Conservation (phyloP, 768 basidiomycete species). For the Mrakia gelida region DNA sequence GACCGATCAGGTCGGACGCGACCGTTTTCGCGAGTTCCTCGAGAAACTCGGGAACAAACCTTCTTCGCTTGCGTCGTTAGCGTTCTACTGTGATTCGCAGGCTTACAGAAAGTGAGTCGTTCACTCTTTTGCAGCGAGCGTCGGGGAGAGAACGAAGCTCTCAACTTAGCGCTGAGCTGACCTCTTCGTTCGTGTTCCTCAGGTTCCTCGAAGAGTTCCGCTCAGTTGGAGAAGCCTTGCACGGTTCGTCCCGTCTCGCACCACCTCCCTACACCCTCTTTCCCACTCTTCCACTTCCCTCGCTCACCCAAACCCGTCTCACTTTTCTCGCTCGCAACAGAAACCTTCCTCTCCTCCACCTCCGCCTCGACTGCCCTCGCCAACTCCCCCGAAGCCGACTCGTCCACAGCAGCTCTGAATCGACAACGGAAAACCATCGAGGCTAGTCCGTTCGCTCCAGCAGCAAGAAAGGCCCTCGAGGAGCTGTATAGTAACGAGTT, state of each 20-base stretch:
- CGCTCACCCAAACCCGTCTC: not conserved
- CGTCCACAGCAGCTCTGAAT: not conserved
- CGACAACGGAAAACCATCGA: not conserved
- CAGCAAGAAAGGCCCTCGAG: not conserved
- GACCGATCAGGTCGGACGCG: not conserved
- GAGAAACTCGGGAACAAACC: not conserved
- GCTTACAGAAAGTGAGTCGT: conserved; percentile 1
- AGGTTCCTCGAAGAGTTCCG: conserved; percentile 5
- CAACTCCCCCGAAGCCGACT: not conserved
- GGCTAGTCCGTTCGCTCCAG: conserved; percentile 9
- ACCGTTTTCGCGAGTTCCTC: not conserved
- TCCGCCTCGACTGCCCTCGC: not conserved
- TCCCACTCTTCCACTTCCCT: not conserved
- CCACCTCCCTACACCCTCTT: not conserved
- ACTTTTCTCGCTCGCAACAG: not conserved
- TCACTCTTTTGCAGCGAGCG: too few species aligned
- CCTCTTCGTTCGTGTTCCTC: too few species aligned
- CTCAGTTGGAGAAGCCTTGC: not conserved
- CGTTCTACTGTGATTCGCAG: not conserved
- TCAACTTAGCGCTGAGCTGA: not conserved
- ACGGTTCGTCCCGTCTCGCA: not conserved
- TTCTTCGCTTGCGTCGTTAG: not conserved
- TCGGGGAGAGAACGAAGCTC: too few species aligned
- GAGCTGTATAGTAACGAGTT: conserved; percentile 6
- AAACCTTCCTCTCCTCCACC: conserved; percentile 4